Conservation (phyloP, 2,329 filamentous ascomycete genomes). For the Aspergillus cejpii region DNA sequence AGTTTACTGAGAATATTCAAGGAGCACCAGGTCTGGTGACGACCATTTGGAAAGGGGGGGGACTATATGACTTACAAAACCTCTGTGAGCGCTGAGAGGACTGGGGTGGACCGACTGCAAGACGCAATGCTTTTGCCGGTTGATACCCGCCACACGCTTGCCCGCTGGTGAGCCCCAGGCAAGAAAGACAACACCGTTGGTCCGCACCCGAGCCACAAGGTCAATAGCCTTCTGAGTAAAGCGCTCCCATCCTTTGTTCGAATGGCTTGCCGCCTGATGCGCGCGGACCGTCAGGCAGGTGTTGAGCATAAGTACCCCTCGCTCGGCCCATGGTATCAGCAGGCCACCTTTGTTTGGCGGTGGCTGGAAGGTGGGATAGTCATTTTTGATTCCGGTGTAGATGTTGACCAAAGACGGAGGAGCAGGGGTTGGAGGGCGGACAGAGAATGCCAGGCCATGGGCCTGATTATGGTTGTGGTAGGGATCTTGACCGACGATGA, state of each 20-base stretch:
- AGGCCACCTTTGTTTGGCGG: slow-evolving; percentile 75
- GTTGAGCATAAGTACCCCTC: slow-evolving; percentile 87
- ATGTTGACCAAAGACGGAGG: slow-evolving; percentile 92
- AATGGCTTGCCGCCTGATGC: slow-evolving; percentile 78
- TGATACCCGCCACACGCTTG: slow-evolving; percentile 68
- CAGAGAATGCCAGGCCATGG: slow-evolving; percentile 92
- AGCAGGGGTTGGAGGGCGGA: slow-evolving; percentile 77
- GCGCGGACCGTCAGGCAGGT: slow-evolving; percentile 90
- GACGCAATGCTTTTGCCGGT: slow-evolving; percentile 68
- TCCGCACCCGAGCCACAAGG: slow-evolving; percentile 68
- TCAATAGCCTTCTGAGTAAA: slow-evolving; percentile 92
- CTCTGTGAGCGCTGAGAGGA: slow-evolving; percentile 74
- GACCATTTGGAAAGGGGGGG: neutral
- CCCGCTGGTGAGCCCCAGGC: slow-evolving; percentile 87
- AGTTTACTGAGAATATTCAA: neutral
- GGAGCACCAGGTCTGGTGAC: neutral
- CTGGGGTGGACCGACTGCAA: slow-evolving; percentile 85
- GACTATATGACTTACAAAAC: slow-evolving; percentile 63
- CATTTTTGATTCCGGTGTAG: slow-evolving; percentile 77
- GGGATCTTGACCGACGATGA: slow-evolving; percentile 92
- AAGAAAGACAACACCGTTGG: slow-evolving; percentile 81
- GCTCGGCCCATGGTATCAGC: slow-evolving; percentile 87
- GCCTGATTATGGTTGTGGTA: slow-evolving; percentile 96
- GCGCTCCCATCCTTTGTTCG: slow-evolving; percentile 81
- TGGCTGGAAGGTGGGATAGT: slow-evolving; percentile 71